These are phyloP conservation scores for Syzygium syzygioides DNA, from an alignment of 441 rosid species.

Conservation along the genomic window DNA sequence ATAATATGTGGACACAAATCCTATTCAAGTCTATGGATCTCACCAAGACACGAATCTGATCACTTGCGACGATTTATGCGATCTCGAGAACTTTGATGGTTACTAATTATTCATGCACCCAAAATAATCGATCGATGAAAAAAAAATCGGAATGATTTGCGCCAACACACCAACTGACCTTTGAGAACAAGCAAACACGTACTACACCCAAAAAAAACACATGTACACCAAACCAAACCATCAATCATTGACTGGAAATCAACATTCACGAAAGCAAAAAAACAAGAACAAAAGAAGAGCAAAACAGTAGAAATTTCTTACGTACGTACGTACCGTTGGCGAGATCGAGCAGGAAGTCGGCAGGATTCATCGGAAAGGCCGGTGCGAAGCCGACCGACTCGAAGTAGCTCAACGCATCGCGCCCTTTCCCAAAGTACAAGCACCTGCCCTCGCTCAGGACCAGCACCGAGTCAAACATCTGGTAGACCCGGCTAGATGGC, in stretches of 20 bases:
- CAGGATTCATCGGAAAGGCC: constrained; percentile 92
- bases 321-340: constrained; percentile 68
- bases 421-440: constrained; percentile 69
- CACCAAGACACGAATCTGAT: not conserved
- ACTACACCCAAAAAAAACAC: not conserved
- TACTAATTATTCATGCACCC: not conserved
- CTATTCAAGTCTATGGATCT: not conserved
- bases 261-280: not conserved
- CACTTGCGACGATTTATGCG: not conserved
- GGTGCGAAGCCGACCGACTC: constrained; percentile 77
- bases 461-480: constrained; percentile 75
- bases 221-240: too few relatives aligned
- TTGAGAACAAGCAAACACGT: not conserved
- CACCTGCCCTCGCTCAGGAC: constrained; percentile 74
- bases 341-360: constrained; percentile 94
- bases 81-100: not conserved
- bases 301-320: constrained; percentile 1
- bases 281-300: not conserved
- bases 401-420: constrained; percentile 69
- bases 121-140: not conserved
- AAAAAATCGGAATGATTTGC: not conserved
- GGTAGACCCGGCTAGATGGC: constrained; percentile 85
- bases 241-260: not conserved
- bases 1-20: not conserved
- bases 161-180: not conserved